Conservation (phyloP, 371 early-diverging fungal genomes). For the Mortierella sp. region DNA sequence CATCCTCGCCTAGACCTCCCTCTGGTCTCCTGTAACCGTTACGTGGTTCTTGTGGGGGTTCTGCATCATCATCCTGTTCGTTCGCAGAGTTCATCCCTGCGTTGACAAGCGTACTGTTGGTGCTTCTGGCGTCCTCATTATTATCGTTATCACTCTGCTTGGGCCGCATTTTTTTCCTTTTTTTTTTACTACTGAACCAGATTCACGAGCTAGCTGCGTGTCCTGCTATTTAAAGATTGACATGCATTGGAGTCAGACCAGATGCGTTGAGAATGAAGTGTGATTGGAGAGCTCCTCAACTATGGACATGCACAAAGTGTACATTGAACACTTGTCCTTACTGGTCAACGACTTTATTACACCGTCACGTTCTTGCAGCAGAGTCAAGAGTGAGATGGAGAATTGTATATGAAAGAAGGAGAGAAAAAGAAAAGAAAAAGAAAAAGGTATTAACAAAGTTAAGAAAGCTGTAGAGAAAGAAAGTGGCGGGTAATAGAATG, state of each 20-base stretch:
- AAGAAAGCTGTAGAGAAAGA: neutral
- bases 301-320: neutral
- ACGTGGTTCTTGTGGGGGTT: slow-evolving; percentile 12
- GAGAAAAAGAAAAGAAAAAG: neutral
- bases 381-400: slow-evolving; percentile 1
- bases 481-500: neutral
- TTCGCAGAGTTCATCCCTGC: slow-evolving; percentile 59
- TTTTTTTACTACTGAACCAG: neutral
- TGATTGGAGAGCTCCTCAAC: neutral
- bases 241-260: neutral
- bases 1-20: slow-evolving; percentile 51
- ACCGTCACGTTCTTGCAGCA: neutral
- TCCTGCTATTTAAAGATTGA: neutral
- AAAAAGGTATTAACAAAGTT: neutral
- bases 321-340: slow-evolving; percentile 2
- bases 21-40: slow-evolving; percentile 49
- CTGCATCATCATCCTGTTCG: slow-evolving; percentile 44
- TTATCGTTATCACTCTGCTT: slow-evolving; percentile 41
- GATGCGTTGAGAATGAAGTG: neutral
- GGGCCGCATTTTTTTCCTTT: slow-evolving; percentile 44
- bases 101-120: slow-evolving; percentile 72
- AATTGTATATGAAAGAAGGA: neutral
- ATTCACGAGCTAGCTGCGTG: neutral
- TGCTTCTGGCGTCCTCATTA: slow-evolving; percentile 72
- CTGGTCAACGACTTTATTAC: slow-evolving; percentile 2